Percentiles rank a stretch among this genome's conserved stretches.
phyloP scores from a whole-genome alignment of 202 grass and related monocot genomes.

The Saccharum hybrid region DNA sequence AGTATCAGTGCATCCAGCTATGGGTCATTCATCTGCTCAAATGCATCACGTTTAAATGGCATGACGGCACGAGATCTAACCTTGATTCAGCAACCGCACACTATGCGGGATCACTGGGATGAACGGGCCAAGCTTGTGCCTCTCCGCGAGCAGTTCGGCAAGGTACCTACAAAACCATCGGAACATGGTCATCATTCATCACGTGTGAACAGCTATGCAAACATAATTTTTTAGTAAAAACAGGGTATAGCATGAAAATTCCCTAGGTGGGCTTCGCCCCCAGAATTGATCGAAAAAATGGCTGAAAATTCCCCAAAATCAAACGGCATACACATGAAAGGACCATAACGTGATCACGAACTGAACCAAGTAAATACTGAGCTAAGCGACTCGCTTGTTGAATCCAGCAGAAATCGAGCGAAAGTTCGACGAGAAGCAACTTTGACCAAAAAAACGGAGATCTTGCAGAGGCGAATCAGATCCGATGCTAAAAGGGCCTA shows the following conservation, averaged over 20 bases:
- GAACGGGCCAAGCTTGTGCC: slow-evolving; percentile 92
- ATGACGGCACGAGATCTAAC: slow-evolving; percentile 52
- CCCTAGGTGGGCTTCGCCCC: too few relatives aligned
- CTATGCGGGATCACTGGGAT: slow-evolving; percentile 81
- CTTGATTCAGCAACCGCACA: slow-evolving; percentile 88
- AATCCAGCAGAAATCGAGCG: background rate
- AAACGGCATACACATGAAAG: background rate
- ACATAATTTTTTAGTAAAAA: background rate
- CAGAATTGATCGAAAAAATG: too few relatives aligned
- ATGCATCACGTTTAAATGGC: slow-evolving; percentile 26
- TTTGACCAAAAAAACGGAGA: slow-evolving; percentile 37
- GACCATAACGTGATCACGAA: background rate
- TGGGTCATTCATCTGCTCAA: background rate
- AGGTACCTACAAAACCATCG: slow-evolving; percentile 71
- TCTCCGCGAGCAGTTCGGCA: slow-evolving; percentile 86
- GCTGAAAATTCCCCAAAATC: background rate
- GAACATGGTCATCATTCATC: slow-evolving; percentile 8
- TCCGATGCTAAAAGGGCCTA: slow-evolving; percentile 37
- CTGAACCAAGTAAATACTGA: slow-evolving; percentile 10
- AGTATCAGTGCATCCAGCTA: slow-evolving; percentile 3
- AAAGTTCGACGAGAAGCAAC: slow-evolving; percentile 14
- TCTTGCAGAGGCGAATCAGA: slow-evolving; percentile 50
- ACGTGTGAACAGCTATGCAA: background rate
- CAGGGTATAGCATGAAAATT: background rate
- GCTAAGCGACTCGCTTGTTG: background rate